Conservation (phyloP, 257 asterid genomes). For the Marsdenia floribunda region DNA sequence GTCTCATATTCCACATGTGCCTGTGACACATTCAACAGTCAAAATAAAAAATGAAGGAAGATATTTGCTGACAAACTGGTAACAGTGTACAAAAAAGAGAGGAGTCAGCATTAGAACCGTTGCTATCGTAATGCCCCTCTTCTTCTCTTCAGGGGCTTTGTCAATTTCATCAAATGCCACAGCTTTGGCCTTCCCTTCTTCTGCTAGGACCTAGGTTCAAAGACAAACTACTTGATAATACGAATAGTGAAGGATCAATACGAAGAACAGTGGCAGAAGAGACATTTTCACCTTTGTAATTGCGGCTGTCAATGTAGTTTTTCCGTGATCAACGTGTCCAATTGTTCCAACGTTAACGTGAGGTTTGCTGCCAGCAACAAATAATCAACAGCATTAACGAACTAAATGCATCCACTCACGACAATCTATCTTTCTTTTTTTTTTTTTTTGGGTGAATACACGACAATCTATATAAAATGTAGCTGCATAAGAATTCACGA, state of each 20-base stretch:
- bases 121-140: conserved; percentile 94
- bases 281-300: conserved; percentile 63
- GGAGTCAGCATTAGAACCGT: conserved; percentile 42
- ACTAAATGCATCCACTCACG: neutral
- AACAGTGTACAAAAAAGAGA: neutral
- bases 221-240: neutral
- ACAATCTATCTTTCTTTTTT: too few relatives aligned
- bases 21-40: conserved; percentile 36
- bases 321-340: conserved; percentile 99
- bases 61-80: neutral
- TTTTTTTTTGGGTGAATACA: too few relatives aligned
- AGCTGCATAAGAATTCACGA: neutral
- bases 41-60: neutral
- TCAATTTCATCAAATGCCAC: conserved; percentile 93
- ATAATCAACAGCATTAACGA: conserved; percentile 3
- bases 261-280: neutral
- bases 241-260: neutral
- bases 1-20: conserved; percentile 98
- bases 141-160: conserved; percentile 97
- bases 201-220: conserved; percentile 63
- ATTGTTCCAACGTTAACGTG: conserved; percentile 97
- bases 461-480: neutral
- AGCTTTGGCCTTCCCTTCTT: conserved; percentile 88
- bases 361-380: conserved; percentile 58
- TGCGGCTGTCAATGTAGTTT: conserved; percentile 94